phyloP scores from a whole-genome alignment of 805 yeast species.

The Dipodascus albidus region DNA sequence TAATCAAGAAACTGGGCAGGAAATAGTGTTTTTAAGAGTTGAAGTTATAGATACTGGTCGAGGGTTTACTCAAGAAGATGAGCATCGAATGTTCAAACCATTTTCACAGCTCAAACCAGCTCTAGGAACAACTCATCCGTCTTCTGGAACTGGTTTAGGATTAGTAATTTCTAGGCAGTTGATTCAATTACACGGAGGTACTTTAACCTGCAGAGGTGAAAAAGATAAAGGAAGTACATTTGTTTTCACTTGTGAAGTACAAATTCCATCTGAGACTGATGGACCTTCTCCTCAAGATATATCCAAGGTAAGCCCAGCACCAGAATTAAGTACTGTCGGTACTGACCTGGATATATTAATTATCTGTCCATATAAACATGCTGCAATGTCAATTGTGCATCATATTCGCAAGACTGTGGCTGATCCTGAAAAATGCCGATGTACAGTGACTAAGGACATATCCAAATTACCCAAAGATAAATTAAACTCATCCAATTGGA shows the following conservation, averaged over 20 bases:
- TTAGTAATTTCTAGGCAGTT: conserved; percentile 26
- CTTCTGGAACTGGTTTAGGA: conserved; percentile 26
- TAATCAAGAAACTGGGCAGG: conserved; percentile 4
- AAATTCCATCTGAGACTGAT: conserved; percentile 19
- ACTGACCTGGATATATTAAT: conserved; percentile 13
- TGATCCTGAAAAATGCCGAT: conserved; percentile 12
- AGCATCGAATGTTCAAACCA: conserved; percentile 24
- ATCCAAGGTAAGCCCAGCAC: conserved; percentile 4
- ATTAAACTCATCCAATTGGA: conserved; percentile 11
- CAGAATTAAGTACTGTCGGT: conserved; percentile 1
- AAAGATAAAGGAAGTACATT: conserved; percentile 23
- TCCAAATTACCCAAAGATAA: not conserved
- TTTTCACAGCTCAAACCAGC: conserved; percentile 22
- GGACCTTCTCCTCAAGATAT: conserved; percentile 13
- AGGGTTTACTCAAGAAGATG: conserved; percentile 23
- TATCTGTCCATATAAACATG: conserved; percentile 20
- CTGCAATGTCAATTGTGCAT: conserved; percentile 20
- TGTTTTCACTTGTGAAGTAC: conserved; percentile 19
- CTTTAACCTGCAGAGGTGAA: conserved; percentile 19
- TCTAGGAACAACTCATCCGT: conserved; percentile 11
- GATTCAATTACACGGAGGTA: conserved; percentile 25
- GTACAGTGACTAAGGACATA: not conserved
- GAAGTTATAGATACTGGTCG: conserved; percentile 27
- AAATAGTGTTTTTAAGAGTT: conserved; percentile 16
- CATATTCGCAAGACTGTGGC: conserved; percentile 19